These are phyloP conservation scores for Phialophora tarda DNA, from an alignment of 2,329 filamentous ascomycete genomes.

Conservation along the genomic window DNA sequence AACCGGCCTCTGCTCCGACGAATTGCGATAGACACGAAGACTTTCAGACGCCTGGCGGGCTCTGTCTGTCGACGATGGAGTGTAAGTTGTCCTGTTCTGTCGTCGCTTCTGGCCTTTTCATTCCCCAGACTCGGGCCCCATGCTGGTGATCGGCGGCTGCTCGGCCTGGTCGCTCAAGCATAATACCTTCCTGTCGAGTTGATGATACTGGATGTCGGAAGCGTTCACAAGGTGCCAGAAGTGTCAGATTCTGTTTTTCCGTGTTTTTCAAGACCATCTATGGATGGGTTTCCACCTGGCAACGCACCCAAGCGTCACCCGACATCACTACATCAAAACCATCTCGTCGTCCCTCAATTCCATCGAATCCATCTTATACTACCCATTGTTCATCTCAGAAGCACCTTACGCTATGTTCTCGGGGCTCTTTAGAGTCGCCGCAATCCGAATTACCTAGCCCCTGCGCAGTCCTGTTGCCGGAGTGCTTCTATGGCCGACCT, in stretches of 20 bases:
- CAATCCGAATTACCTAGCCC: slow-evolving; percentile 19
- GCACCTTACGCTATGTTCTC: slow-evolving; percentile 8
- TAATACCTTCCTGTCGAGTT: slow-evolving; percentile 15
- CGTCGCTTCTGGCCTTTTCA: slow-evolving; percentile 1
- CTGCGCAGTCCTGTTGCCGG: slow-evolving; percentile 16
- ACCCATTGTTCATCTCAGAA: slow-evolving; percentile 29
- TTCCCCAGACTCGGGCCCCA: slow-evolving; percentile 1
- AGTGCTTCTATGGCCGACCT: slow-evolving; percentile 30
- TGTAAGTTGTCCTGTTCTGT: slow-evolving; percentile 28
- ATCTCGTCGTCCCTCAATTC: slow-evolving; percentile 33
- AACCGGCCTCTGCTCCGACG: slow-evolving; percentile 1
- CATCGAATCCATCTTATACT: slow-evolving; percentile 38
- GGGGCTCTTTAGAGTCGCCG: slow-evolving; percentile 32
- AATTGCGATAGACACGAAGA: slow-evolving; percentile 9
- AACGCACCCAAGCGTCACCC: slow-evolving; percentile 14
- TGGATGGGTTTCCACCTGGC: slow-evolving; percentile 11
- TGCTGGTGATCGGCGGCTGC: slow-evolving; percentile 28
- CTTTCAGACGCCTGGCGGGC: slow-evolving; percentile 28
- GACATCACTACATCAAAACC: slow-evolving; percentile 20
- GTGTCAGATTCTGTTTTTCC: background rate
- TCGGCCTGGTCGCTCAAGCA: slow-evolving; percentile 26
- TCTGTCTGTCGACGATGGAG: slow-evolving; percentile 31
- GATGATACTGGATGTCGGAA: slow-evolving; percentile 12
- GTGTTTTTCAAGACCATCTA: slow-evolving; percentile 10
- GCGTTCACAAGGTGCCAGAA: slow-evolving; percentile 5